phyloP scores from a whole-genome alignment of 2,329 filamentous ascomycete genomes.

The Thielaviopsis ethacetica region DNA sequence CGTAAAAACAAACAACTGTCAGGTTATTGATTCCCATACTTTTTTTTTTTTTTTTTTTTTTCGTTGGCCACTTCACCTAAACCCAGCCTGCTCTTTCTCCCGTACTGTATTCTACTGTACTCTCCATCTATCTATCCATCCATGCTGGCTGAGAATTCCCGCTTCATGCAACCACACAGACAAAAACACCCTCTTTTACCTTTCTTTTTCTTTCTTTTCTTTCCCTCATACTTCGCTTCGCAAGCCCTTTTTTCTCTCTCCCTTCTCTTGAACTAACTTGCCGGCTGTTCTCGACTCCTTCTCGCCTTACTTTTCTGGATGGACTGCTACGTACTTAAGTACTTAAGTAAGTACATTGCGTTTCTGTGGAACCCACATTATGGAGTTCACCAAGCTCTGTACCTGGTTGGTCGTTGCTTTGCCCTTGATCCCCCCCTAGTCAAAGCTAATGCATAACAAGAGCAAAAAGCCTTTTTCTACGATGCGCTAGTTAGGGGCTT shows the following conservation, averaged over 20 bases:
- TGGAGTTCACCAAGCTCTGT: not conserved
- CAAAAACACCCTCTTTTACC: not conserved
- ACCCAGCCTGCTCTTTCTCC: not conserved
- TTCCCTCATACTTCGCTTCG: not conserved
- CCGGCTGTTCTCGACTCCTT: not conserved
- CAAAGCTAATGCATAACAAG: not conserved
- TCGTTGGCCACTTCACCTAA: not conserved
- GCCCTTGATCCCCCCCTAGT: not conserved
- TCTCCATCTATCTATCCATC: too few relatives aligned
- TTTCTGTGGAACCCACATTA: not conserved
- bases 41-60: too few relatives aligned
- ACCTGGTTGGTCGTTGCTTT: too few relatives aligned
- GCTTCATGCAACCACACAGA: not conserved
- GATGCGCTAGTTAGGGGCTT: not conserved
- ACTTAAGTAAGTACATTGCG: too few relatives aligned
- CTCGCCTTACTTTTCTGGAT: not conserved
- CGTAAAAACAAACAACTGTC: not conserved
- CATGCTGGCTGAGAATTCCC: not conserved
- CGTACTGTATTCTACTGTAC: not conserved
- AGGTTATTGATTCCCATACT: not conserved
- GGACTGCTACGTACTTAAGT: too few relatives aligned
- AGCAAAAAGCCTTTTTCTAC: not conserved
- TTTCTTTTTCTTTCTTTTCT: not conserved
- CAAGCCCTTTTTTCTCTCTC: not conserved
- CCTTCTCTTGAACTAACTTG: not conserved